Evolutionary conservation across 441 rosid genomes (phyloP).

Genomic region (Cnidoscolus chayamansa): DNA sequence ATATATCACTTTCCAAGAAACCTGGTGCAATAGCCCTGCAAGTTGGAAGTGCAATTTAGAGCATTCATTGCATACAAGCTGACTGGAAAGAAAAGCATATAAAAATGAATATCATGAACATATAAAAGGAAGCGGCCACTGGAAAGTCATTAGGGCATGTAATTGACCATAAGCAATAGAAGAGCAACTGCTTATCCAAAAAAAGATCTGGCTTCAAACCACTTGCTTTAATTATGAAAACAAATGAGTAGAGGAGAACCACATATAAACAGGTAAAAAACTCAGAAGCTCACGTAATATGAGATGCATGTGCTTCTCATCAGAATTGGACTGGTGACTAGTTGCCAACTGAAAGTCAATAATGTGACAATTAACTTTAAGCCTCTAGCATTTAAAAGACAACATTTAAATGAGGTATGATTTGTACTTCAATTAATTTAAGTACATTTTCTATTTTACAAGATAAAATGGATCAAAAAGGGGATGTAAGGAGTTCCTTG

Average conservation of each 20-base stretch:
- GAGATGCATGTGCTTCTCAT: not conserved
- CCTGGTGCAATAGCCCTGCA: conserved; percentile 93
- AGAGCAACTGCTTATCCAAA: conserved; percentile 8
- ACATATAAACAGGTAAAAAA: not conserved
- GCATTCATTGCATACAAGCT: not conserved
- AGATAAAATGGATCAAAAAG: not conserved
- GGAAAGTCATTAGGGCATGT: not conserved
- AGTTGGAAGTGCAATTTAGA: conserved; percentile 7
- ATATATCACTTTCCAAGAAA: conserved; percentile 68
- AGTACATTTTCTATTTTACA: not conserved
- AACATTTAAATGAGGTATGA: not conserved
- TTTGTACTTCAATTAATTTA: not conserved
- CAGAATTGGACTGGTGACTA: not conserved
- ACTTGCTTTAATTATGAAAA: conserved; percentile 6
- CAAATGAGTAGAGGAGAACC: not conserved
- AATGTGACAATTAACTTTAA: conserved; percentile 1
- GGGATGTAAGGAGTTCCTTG: not conserved
- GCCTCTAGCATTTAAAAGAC: not conserved
- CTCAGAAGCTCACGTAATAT: not conserved
- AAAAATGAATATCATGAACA: not conserved
- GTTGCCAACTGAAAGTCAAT: not conserved
- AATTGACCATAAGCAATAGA: not conserved
- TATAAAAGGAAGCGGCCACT: not conserved
- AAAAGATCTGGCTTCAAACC: not conserved
- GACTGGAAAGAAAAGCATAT: not conserved